Conservation (phyloP, 2,329 filamentous ascomycete species). For the Pseudogymnoascus sp. region DNA sequence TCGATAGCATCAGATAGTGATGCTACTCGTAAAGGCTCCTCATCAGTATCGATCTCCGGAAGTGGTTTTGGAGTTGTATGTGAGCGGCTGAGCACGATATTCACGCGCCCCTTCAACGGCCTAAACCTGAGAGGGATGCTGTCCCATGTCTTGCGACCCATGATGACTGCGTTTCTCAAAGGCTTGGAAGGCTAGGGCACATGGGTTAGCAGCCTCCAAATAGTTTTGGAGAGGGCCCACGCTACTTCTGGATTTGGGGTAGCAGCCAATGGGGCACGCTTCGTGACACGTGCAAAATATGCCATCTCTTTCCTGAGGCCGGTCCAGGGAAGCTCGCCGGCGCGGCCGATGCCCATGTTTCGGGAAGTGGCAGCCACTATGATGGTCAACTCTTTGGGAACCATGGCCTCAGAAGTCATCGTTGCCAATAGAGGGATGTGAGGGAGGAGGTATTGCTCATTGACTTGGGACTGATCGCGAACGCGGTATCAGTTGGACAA, state of each 20-base stretch:
- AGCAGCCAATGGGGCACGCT: constrained; percentile 44
- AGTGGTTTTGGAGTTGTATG: constrained; percentile 21
- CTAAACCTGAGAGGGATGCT: constrained; percentile 73
- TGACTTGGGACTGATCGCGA: neutral
- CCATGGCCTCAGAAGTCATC: constrained; percentile 12
- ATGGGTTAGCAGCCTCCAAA: constrained; percentile 6
- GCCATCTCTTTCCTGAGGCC: constrained; percentile 85
- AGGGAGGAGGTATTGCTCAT: neutral
- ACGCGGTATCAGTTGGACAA: constrained; percentile 1
- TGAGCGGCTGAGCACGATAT: constrained; percentile 68
- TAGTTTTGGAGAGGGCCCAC: constrained; percentile 9
- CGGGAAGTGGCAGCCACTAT: constrained; percentile 85
- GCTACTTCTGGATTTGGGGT: neutral
- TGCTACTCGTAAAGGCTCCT: constrained; percentile 47
- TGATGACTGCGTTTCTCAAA: constrained; percentile 71
- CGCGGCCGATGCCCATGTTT: constrained; percentile 77
- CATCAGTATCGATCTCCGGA: constrained; percentile 19
- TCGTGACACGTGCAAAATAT: constrained; percentile 88
- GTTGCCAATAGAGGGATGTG: neutral
- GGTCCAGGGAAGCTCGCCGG: constrained; percentile 79
- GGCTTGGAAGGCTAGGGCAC: neutral
- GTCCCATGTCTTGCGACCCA: constrained; percentile 97
- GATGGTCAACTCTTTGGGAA: constrained; percentile 61
- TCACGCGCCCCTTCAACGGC: constrained; percentile 71
- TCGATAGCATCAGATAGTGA: constrained; percentile 53